These are phyloP conservation scores for Wickerhamiella vanderwaltii DNA, from an alignment of 805 yeast genomes.

Conservation along the genomic window DNA sequence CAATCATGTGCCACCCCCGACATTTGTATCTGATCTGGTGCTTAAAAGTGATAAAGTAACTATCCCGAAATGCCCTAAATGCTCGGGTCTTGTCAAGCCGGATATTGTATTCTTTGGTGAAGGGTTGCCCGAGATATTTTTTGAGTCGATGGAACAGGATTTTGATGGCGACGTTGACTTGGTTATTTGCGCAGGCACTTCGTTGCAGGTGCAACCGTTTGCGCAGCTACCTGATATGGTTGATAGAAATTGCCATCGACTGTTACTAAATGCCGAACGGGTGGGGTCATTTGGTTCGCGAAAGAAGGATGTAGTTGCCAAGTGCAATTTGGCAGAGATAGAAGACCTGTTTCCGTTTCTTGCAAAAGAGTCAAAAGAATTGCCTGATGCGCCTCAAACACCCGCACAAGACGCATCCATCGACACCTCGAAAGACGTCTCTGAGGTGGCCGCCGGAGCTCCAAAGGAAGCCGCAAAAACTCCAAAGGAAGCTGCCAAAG, in stretches of 20 bases:
- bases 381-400: too few relatives aligned
- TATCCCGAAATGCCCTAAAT: constrained; percentile 41
- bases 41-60: neutral
- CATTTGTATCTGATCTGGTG: constrained; percentile 7
- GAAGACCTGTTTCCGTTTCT: constrained; percentile 4
- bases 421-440: too few relatives aligned
- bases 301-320: constrained; percentile 44
- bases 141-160: constrained; percentile 53
- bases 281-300: constrained; percentile 62
- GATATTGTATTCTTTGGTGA: constrained; percentile 94
- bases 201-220: constrained; percentile 82
- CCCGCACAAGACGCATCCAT: too few relatives aligned
- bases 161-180: constrained; percentile 39
- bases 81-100: constrained; percentile 76
- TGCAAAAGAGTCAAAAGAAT: neutral
- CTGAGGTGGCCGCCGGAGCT: too few relatives aligned
- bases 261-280: constrained; percentile 57
- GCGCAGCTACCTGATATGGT: constrained; percentile 69
- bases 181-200: constrained; percentile 85
- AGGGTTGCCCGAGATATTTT: constrained; percentile 58
- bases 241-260: constrained; percentile 37
- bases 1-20: constrained; percentile 13
- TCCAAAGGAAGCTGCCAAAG: too few relatives aligned
- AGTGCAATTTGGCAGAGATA: constrained; percentile 51
- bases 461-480: too few relatives aligned